Evolutionary conservation across 352 stramenopile species (phyloP).

Genomic region (Pythium dissotocum): DNA sequence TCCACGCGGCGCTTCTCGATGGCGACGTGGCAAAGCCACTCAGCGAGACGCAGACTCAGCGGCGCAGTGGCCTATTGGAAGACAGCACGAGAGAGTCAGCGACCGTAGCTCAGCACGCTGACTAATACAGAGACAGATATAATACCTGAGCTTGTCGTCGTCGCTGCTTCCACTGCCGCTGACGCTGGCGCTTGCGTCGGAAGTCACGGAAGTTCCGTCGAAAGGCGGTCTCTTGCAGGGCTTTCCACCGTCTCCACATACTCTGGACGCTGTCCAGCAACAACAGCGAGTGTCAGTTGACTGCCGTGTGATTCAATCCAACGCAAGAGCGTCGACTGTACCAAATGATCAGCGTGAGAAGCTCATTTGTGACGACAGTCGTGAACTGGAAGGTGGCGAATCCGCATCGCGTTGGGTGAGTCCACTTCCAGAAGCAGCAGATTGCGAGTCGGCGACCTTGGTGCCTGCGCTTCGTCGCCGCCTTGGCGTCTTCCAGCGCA

Average conservation of each 20-base stretch:
- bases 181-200: slow-evolving; percentile 7
- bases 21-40: slow-evolving; percentile 37
- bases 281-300: neutral
- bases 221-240: slow-evolving; percentile 2
- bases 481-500: slow-evolving; percentile 1
- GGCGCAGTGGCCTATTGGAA: slow-evolving; percentile 4
- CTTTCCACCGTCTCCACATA: slow-evolving; percentile 18
- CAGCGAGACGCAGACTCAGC: slow-evolving; percentile 20
- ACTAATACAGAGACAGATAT: neutral
- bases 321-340: neutral
- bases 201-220: slow-evolving; percentile 10
- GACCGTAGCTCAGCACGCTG: neutral
- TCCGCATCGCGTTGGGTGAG: slow-evolving; percentile 33
- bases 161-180: slow-evolving; percentile 21
- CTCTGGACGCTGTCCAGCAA: slow-evolving; percentile 29
- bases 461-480: slow-evolving; percentile 18
- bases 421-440: slow-evolving; percentile 44
- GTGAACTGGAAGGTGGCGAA: slow-evolving; percentile 29
- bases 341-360: slow-evolving; percentile 8
- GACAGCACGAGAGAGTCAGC: neutral
- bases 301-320: too few relatives aligned
- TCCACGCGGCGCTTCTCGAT: slow-evolving; percentile 30
- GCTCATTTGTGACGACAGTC: neutral
- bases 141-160: slow-evolving; percentile 6
- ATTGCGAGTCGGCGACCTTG: slow-evolving; percentile 30